These are phyloP conservation scores for rapeseed (Brassica napus) DNA, from an alignment of 345 rosid genomes.

Conservation along the genomic window DNA sequence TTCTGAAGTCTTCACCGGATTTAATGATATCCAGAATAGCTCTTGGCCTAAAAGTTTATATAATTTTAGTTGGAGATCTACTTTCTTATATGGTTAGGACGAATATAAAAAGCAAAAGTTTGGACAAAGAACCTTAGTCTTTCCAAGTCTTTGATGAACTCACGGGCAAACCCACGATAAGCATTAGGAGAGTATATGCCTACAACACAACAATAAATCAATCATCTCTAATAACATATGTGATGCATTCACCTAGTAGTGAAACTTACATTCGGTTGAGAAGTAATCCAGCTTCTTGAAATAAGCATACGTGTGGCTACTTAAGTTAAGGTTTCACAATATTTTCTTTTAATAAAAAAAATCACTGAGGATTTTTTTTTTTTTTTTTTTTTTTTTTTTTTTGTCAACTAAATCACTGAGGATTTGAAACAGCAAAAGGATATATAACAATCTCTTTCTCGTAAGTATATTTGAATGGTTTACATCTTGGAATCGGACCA, in stretches of 20 bases:
- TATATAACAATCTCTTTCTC: slow-evolving; percentile 99
- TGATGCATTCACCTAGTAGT: neutral
- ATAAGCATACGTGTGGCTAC: slow-evolving; percentile 77
- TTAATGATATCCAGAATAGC: slow-evolving; percentile 81
- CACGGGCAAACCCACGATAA: slow-evolving; percentile 94
- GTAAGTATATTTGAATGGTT: slow-evolving; percentile 90
- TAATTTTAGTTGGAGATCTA: too few species aligned
- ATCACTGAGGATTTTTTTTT: neutral
- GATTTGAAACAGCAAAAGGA: slow-evolving; percentile 46
- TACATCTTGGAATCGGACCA: slow-evolving; percentile 94
- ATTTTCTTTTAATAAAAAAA: neutral
- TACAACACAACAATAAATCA: too few species aligned
- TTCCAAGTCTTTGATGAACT: slow-evolving; percentile 94
- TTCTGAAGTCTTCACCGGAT: slow-evolving; percentile 83
- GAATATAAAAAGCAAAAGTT: neutral
- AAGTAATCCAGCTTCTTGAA: slow-evolving; percentile 96
- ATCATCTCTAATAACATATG: neutral
- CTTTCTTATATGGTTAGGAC: neutral
- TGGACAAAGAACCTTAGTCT: slow-evolving; percentile 58
- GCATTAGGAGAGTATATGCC: slow-evolving; percentile 98
- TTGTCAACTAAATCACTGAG: neutral
- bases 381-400: too few species aligned
- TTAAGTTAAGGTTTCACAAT: slow-evolving; percentile 55
- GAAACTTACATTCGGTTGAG: slow-evolving; percentile 88
- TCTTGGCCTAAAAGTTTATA: slow-evolving; percentile 79